phyloP scores from a whole-genome alignment of 495 filamentous ascomycete species.

The Penicillium roqueforti region DNA sequence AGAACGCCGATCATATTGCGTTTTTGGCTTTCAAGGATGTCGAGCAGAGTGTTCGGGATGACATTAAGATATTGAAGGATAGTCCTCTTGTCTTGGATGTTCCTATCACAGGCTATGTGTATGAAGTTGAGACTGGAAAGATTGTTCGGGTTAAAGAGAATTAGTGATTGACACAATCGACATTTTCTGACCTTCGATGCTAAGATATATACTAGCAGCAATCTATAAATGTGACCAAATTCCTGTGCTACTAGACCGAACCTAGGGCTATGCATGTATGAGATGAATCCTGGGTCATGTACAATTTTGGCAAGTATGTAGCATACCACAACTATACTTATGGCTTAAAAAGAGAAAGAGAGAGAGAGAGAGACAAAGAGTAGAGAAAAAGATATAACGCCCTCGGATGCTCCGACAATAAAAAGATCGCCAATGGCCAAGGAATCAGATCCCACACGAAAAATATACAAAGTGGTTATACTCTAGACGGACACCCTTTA shows the following conservation, averaged over 20 bases:
- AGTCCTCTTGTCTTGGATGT: conserved; percentile 56
- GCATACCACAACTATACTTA: neutral
- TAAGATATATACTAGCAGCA: neutral
- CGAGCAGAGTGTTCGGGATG: conserved; percentile 58
- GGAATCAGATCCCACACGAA: conserved; percentile 1
- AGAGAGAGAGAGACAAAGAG: neutral
- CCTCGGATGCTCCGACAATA: conserved; percentile 5
- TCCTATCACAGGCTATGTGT: conserved; percentile 68
- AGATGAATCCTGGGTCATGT: neutral
- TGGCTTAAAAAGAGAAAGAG: neutral
- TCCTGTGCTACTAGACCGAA: neutral
- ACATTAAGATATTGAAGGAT: conserved; percentile 59
- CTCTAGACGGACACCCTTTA: conserved; percentile 5
- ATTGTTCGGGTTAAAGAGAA: conserved; percentile 48
- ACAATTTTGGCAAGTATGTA: neutral
- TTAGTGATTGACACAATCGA: conserved; percentile 2
- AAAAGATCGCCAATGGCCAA: conserved; percentile 4
- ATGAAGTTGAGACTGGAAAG: conserved; percentile 75
- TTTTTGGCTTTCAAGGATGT: conserved; percentile 66
- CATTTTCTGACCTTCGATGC: neutral
- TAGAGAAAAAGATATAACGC: conserved; percentile 2
- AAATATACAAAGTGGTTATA: conserved; percentile 5
- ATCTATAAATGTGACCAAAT: neutral
- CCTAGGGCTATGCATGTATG: neutral
- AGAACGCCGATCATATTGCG: conserved; percentile 43